phyloP scores from a whole-genome alignment of 768 basidiomycete species.

The Naganishia kalamii region DNA sequence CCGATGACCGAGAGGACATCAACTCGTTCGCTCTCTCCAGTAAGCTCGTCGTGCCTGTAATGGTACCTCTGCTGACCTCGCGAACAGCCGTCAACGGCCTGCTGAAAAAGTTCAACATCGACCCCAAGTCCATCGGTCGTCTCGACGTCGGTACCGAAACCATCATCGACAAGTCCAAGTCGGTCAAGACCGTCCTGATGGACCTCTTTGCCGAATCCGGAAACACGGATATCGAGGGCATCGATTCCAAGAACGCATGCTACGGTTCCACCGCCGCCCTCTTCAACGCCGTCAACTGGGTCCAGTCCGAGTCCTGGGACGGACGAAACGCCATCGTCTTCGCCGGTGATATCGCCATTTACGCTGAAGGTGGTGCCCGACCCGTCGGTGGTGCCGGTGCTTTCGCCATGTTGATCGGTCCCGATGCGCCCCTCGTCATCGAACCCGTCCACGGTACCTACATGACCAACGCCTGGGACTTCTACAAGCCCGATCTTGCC shows the following conservation, averaged over 20 bases:
- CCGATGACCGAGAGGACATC: slow-evolving; percentile 95
- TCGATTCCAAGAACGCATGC: slow-evolving; percentile 99
- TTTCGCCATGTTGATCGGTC: slow-evolving; percentile 88
- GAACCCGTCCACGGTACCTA: slow-evolving; percentile 93
- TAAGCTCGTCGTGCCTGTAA: not conserved
- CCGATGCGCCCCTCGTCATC: slow-evolving; percentile 86
- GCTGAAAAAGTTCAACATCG: slow-evolving; percentile 87
- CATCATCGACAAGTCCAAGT: slow-evolving; percentile 98
- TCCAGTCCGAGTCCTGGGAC: slow-evolving; percentile 93
- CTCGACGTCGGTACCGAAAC: slow-evolving; percentile 98
- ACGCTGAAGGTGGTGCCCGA: slow-evolving; percentile 88
- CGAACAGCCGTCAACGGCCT: slow-evolving; percentile 70
- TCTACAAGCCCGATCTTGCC: slow-evolving; percentile 90
- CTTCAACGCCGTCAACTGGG: slow-evolving; percentile 98
- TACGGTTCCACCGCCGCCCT: slow-evolving; percentile 97
- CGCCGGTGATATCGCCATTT: slow-evolving; percentile 93
- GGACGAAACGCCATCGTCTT: slow-evolving; percentile 96
- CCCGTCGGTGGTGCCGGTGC: slow-evolving; percentile 97
- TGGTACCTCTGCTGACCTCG: slow-evolving; percentile 39
- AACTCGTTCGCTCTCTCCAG: slow-evolving; percentile 87
- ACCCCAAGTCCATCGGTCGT: slow-evolving; percentile 92
- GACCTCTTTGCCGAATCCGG: slow-evolving; percentile 88
- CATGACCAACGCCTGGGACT: slow-evolving; percentile 97
- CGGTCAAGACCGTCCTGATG: slow-evolving; percentile 97
- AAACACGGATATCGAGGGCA: slow-evolving; percentile 95